Evolutionary conservation across 2,329 filamentous ascomycete genomes (phyloP), one percentile per base, ranked within the genome.

Genomic region (Madurella mycetomatis): DNA sequence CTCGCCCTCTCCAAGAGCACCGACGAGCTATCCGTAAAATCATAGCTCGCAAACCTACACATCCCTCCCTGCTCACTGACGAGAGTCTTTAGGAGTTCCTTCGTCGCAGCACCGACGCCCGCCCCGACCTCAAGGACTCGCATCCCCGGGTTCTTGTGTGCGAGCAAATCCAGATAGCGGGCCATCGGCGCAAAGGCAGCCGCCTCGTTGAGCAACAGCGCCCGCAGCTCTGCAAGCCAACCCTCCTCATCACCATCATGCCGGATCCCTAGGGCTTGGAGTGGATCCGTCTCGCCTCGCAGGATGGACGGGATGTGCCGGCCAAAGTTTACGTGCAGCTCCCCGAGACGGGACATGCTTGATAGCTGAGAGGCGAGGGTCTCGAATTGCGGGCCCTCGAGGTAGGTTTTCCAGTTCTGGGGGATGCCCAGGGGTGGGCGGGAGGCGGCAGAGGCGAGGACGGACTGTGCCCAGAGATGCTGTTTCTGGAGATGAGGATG

Each of bases 31-130:
- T 57, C 55, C 5, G 55, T 59, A 37, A 49, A 57, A 16, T 41
- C 45, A 41, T 57, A 59, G 5, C 40, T 25, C 19, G n/a, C 48
- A 18, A 48, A 52, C 16, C 49, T 2, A 1, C 19, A 37, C 19
- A 15, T 25, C 11, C 15, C 30, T 34, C 5, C 12, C 32, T 5
- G 40, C 17, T 5, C 17, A 31, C 15, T n/a, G 8, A 18, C 37
- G 32, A 54, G 8, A 1, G 47, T 32, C 32, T 19, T 9, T 2
- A 53, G n/a, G 4, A 56, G 2, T 2, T 34, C 16, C 13, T n/a
- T 18, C 0, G 75, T 76, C 0, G 70, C 64, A 11, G 65, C 66
- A 1, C 72, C 74, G 1, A 69, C 73, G 1, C 74, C 73, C 8
- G 69, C 72, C 16, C 74, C 73, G 5, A 74, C 62, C 56, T 67